Percentiles rank a stretch among this genome's conserved stretches.
phyloP scores from a whole-genome alignment of 495 filamentous ascomycete species.

The Trichoderma reesei region DNA sequence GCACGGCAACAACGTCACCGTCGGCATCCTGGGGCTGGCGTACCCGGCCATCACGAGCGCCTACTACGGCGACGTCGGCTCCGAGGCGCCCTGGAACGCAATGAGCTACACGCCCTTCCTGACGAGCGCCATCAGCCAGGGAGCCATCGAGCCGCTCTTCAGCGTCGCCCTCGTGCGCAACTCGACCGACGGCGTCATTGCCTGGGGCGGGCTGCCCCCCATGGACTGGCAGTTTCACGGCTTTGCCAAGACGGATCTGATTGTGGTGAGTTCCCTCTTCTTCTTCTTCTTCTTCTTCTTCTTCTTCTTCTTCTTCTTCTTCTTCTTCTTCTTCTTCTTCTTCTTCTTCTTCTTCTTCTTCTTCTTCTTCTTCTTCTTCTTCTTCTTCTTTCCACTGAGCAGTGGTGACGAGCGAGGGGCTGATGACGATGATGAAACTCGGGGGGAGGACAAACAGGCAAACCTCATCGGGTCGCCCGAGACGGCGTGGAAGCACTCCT shows the following conservation, averaged over 20 bases:
- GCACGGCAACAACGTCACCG: conserved; percentile 38
- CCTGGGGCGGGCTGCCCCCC: conserved; percentile 42
- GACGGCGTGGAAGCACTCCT: conserved; percentile 26
- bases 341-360: no score
- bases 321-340: no score
- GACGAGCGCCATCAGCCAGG: conserved; percentile 44
- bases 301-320: no score
- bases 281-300: no score
- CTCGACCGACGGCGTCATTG: conserved; percentile 32
- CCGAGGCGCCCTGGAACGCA: conserved; percentile 22
- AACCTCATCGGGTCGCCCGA: conserved; percentile 19
- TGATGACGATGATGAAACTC: no score
- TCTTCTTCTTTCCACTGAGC: no score
- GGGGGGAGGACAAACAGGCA: conserved; percentile 17
- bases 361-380: no score
- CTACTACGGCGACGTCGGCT: conserved; percentile 22
- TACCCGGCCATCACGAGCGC: conserved; percentile 47
- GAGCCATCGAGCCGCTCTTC: conserved; percentile 46
- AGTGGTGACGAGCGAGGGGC: not conserved
- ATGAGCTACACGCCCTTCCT: conserved; percentile 48
- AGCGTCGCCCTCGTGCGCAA: conserved; percentile 37
- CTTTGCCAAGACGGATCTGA: conserved; percentile 26
- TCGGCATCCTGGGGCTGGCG: conserved; percentile 52
- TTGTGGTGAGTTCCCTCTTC: conserved; percentile 32
- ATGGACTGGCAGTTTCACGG: conserved; percentile 22